These are phyloP conservation scores for Fusarium sororula DNA, from an alignment of 2,329 filamentous ascomycete species.

Conservation along the genomic window DNA sequence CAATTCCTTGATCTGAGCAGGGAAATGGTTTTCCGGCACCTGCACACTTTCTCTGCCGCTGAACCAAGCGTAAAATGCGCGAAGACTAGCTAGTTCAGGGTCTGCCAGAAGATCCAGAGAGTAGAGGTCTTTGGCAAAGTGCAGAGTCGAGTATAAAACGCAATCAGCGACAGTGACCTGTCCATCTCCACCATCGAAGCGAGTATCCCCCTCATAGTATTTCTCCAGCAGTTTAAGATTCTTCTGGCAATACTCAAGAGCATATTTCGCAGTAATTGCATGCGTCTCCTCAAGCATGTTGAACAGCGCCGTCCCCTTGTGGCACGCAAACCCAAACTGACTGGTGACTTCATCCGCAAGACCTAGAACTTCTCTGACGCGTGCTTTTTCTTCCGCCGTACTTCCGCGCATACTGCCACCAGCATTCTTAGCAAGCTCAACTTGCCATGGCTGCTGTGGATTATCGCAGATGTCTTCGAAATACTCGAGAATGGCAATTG, in stretches of 20 bases:
- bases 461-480: conserved; percentile 29
- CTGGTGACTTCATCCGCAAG: conserved; percentile 25
- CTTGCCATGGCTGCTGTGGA: conserved; percentile 9
- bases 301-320: conserved; percentile 23
- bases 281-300: neutral
- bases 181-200: neutral
- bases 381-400: conserved; percentile 7
- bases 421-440: neutral
- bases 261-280: neutral
- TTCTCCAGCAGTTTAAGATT: conserved; percentile 3
- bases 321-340: conserved; percentile 25
- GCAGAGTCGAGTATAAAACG: conserved; percentile 18
- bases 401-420: neutral
- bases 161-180: conserved; percentile 21
- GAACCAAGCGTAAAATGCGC: conserved; percentile 20
- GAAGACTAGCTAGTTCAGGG: neutral
- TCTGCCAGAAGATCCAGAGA: neutral
- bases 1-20: conserved; percentile 1
- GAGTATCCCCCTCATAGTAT: conserved; percentile 14
- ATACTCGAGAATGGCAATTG: conserved; percentile 26
- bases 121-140: conserved; percentile 32
- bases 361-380: conserved; percentile 10
- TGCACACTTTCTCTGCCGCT: conserved; percentile 9
- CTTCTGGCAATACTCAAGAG: conserved; percentile 13
- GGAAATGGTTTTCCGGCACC: conserved; percentile 12